phyloP scores from a whole-genome alignment of 2,329 filamentous ascomycete genomes.

The Phyllosticta citribraziliensis region DNA sequence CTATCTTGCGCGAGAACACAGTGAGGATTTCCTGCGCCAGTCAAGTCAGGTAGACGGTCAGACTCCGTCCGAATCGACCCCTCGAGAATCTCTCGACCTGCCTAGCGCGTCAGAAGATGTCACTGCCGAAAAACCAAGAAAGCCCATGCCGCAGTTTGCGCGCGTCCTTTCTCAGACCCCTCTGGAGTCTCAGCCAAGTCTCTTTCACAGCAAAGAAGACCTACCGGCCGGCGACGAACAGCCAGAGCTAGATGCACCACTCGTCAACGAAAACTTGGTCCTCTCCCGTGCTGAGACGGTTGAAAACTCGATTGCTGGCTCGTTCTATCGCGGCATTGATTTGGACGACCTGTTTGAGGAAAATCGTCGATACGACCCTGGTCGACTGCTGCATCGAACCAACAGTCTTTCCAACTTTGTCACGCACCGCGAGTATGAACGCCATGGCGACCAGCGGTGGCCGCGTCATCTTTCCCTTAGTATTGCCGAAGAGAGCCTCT shows the following conservation, averaged over 20 bases:
- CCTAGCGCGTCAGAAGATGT: slow-evolving; percentile 5
- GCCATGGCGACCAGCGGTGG: slow-evolving; percentile 40
- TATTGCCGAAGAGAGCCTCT: slow-evolving; percentile 62
- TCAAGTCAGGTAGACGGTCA: neutral
- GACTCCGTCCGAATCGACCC: neutral
- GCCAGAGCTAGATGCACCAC: slow-evolving; percentile 14
- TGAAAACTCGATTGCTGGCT: slow-evolving; percentile 49
- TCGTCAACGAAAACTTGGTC: slow-evolving; percentile 13
- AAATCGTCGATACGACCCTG: slow-evolving; percentile 33
- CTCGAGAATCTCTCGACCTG: slow-evolving; percentile 5
- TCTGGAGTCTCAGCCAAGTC: slow-evolving; percentile 17
- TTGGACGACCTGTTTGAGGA: slow-evolving; percentile 44
- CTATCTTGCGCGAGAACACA: neutral
- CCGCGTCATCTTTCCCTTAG: slow-evolving; percentile 67
- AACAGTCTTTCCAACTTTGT: slow-evolving; percentile 41
- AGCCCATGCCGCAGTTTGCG: slow-evolving; percentile 10
- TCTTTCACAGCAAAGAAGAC: slow-evolving; percentile 15
- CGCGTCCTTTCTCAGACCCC: slow-evolving; percentile 27
- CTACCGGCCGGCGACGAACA: slow-evolving; percentile 14
- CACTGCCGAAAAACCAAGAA: neutral
- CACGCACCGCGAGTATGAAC: slow-evolving; percentile 1
- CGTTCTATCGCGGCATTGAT: slow-evolving; percentile 50
- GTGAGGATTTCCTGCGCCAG: neutral
- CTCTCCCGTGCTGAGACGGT: slow-evolving; percentile 30
- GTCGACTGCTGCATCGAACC: slow-evolving; percentile 51